Evolutionary conservation across 495 filamentous ascomycete genomes (phyloP).

Genomic region (Lindgomyces ingoldianus): DNA sequence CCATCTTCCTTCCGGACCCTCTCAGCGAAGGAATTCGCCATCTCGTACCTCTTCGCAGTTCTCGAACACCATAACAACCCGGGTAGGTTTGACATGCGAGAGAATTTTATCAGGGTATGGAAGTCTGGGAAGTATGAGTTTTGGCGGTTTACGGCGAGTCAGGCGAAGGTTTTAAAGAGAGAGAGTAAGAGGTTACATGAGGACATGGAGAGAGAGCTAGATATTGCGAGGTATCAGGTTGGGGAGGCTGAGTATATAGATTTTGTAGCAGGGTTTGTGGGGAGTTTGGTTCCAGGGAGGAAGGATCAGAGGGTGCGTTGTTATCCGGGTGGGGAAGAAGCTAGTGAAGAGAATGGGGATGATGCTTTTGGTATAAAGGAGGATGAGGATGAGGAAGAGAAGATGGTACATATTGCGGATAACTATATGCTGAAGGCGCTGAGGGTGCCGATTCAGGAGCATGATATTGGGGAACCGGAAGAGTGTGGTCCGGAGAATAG

Average conservation of each 20-base stretch:
- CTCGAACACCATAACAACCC: constrained; percentile 10
- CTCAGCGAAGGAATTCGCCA: not conserved
- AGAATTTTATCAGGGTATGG: constrained; percentile 7
- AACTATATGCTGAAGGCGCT: not conserved
- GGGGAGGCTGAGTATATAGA: not conserved
- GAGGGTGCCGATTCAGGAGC: constrained; percentile 1
- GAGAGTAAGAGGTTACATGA: not conserved
- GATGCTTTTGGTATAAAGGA: not conserved
- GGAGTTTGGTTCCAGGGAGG: constrained; percentile 7
- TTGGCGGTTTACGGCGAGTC: not conserved
- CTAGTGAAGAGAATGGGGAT: not conserved
- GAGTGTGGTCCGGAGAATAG: not conserved
- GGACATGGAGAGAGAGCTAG: not conserved
- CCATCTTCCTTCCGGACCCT: not conserved
- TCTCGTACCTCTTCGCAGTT: not conserved
- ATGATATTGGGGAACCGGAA: not conserved
- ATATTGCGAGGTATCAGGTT: not conserved
- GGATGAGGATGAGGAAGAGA: not conserved
- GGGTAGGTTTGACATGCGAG: not conserved
- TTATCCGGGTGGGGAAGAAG: too few relatives aligned
- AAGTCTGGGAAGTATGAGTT: constrained; percentile 1
- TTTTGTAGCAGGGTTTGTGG: constrained; percentile 1
- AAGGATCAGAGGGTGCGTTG: too few relatives aligned
- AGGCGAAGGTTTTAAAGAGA: constrained; percentile 3
- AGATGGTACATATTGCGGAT: not conserved